Conservation (phyloP, 2,329 filamentous ascomycete species). For the Didymella sp. region DNA sequence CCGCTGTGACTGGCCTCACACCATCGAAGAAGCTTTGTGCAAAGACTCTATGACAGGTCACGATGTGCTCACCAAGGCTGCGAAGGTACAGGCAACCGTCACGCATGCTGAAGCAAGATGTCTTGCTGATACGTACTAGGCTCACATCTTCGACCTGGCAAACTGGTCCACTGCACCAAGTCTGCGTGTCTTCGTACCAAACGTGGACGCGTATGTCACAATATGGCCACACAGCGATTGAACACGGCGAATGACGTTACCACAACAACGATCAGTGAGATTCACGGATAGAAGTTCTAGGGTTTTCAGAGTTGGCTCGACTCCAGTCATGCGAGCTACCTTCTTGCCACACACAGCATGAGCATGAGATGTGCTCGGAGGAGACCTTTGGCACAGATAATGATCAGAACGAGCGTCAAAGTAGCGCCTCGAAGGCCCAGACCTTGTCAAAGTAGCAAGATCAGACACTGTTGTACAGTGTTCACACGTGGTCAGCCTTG, state of each 20-base stretch:
- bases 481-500: conserved; percentile 13
- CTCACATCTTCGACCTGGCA: neutral
- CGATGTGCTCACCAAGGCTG: neutral
- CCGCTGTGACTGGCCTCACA: neutral
- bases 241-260: neutral
- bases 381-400: neutral
- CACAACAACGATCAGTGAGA: neutral
- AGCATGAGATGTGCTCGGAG: neutral
- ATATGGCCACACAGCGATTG: neutral
- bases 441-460: neutral
- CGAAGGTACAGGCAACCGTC: neutral
- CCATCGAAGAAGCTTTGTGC: neutral
- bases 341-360: neutral
- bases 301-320: neutral
- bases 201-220: neutral
- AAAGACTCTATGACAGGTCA: neutral
- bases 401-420: neutral
- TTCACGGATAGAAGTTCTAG: neutral
- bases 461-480: conserved; percentile 1
- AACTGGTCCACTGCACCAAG: neutral
- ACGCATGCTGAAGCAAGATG: neutral
- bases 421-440: neutral
- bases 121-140: neutral
- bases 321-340: neutral
- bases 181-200: neutral